Base-by-base conservation (phyloP, 331 rosid genomes). In the Rosa hybrid region DNA sequence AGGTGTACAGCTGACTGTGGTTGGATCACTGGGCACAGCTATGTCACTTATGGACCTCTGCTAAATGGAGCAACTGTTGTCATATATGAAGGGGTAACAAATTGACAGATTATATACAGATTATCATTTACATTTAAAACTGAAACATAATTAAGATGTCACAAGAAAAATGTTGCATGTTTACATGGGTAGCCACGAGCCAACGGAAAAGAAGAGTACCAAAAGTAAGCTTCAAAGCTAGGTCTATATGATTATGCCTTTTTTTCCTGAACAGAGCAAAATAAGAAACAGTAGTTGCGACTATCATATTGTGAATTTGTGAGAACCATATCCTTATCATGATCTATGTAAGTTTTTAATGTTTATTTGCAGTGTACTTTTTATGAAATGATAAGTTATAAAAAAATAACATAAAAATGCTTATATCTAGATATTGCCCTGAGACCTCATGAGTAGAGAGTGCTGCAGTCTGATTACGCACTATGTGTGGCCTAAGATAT, bases 1-100 rank as follows among this genome's bases (percentile, higher is more conserved):
- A 96, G 99, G 98, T 96, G 99, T 86, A 90, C 99, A 42, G 99
- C 99, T 81, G 99, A 96, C 84, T 96, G 99, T 88, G 99, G 99
- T 85, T 96, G 99, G 99, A 91, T 96, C 80, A 96, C 98, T 30
- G 99, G 99, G 84, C 99, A 96, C 85, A 96, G 99, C 86, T 96
- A 96, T 81, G 97, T 96, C 79, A 88, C 98, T 68, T 96, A 96
- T 70, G 99, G 99, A 84, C 99, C 98, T 54, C 79, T 96, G 83
- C 93, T 96, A 81, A 96, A 96, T 85, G 99, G 97, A 82, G 90
- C 99, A 73, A 81, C 89, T 77, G 84, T 75, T 76, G 53, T 93
- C 62, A 84, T 96, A 82, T 93, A 7, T 73, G 99, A 96, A 89
- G 99, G 99, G 99, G 99, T 96, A 91, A 83, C 65, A 38, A 39